Base-by-base conservation (phyloP, 2,329 filamentous ascomycete genomes). In the Dactylellina parvicollis region DNA sequence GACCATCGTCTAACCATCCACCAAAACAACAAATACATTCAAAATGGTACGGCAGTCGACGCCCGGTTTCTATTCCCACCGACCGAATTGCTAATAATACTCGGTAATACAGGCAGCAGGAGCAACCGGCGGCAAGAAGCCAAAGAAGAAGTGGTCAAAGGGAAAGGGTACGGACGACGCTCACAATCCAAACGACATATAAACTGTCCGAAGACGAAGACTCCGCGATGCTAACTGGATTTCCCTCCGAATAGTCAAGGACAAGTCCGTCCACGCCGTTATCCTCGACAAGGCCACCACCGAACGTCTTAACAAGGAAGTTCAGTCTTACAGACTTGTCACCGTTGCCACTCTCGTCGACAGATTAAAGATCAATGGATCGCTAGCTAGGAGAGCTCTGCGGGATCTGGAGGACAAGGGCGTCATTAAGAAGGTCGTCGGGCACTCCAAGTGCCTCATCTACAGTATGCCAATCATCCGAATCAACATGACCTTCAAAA, bases 211-310 rank as follows among this genome's bases (percentile, higher is more conserved):
- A 54, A 40, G 30, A 64, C 46, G 16, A 49, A 79, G 81, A 82
- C 78, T 82, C 82, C 30, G 30, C 20, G 57, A 22, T 16, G 81
- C 82, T 83, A 80, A 84, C 84, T 83, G 84, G 54, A 12, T 22
- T 65, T 65, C 55, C 8, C 36, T 54, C 38, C 50, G 49, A 72
- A 75, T 84, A 92, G 95, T 99, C 88, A 99, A 99, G 95, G 95
- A 99, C 89, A 99, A 99, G 93, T 94, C 95, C 85, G 91, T 98
- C 85, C 95, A 99, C 89, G 92, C 91, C 84, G 95, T 99, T 85
- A 88, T 98, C 82, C 92, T 99, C 86, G 95, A 99, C 88, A 99
- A 99, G 90, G 83, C 87, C 85, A 96, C 90, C 82, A 91, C 90
- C 79, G 95, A 99, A 86, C 96, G 96, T 88, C 92, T 99, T 84